A percentile compares a stretch with the other conserved stretches of the same genome.
phyloP scores from a whole-genome alignment of 106 monocot species.

The Dendrobium huoshanense region DNA sequence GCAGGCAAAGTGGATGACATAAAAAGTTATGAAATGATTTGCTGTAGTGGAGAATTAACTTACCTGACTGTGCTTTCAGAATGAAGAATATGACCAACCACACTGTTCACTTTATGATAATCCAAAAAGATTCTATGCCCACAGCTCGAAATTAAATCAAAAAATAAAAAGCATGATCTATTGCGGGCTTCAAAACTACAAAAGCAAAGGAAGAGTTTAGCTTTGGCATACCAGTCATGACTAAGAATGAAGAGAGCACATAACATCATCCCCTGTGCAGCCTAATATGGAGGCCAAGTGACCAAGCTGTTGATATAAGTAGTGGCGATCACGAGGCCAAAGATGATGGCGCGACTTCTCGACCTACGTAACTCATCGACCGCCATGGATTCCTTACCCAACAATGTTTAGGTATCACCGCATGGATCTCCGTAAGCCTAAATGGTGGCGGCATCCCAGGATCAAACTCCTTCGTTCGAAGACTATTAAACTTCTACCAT shows the following conservation, averaged over 20 bases:
- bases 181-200: background rate
- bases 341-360: conserved; percentile 48
- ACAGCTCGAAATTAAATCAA: conserved; percentile 22
- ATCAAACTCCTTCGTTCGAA: conserved; percentile 23
- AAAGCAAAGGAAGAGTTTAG: background rate
- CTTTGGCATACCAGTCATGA: conserved; percentile 63
- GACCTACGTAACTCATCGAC: conserved; percentile 59
- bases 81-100: conserved; percentile 73
- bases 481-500: background rate
- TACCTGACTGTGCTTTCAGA: background rate
- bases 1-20: too few relatives aligned
- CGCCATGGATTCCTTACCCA: conserved; percentile 56
- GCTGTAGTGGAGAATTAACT: too few relatives aligned
- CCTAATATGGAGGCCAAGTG: conserved; percentile 68
- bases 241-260: conserved; percentile 93
- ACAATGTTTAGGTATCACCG: conserved; percentile 61
- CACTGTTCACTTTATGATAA: conserved; percentile 37
- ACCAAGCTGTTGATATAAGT: conserved; percentile 27
- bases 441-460: conserved; percentile 55
- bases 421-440: conserved; percentile 54
- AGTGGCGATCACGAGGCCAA: conserved; percentile 32
- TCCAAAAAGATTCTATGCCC: conserved; percentile 87
- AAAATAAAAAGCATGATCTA: background rate
- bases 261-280: conserved; percentile 87
- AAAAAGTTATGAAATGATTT: too few relatives aligned